Percentiles rank a stretch among this genome's conserved stretches.
These are phyloP conservation scores for Hypsizygus ulmarius DNA, from an alignment of 1,284 basidiomycete genomes.

Conservation along the genomic window DNA sequence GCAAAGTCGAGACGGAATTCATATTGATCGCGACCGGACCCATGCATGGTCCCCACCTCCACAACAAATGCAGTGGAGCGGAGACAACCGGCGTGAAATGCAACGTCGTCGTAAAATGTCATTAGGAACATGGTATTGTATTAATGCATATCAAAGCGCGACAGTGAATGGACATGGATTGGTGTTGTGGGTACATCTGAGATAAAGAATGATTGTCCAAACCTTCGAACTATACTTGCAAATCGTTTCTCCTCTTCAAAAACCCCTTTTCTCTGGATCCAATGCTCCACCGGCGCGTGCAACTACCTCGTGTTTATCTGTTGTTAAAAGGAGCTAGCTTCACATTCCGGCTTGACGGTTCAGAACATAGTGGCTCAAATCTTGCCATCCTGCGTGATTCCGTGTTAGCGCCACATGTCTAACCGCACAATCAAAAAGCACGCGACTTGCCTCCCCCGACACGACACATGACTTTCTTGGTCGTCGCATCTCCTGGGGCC, in stretches of 20 bases:
- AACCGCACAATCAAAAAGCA: slow-evolving; percentile 7
- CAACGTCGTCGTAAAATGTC: too few species aligned
- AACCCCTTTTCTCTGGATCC: slow-evolving; percentile 1
- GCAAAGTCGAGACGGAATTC: too few species aligned
- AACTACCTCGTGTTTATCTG: too few species aligned
- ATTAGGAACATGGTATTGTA: slow-evolving; percentile 7
- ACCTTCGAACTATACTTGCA: slow-evolving; percentile 11
- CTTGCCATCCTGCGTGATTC: slow-evolving; percentile 71
- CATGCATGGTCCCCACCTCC: background rate
- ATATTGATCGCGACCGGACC: background rate
- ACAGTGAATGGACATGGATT: slow-evolving; percentile 23
- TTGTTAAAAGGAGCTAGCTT: slow-evolving; percentile 9
- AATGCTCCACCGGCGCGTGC: too few species aligned
- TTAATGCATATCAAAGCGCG: slow-evolving; percentile 22
- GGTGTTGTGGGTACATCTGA: slow-evolving; percentile 21
- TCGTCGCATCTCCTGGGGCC: slow-evolving; percentile 44
- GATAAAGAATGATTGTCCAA: slow-evolving; percentile 11
- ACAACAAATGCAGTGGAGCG: background rate
- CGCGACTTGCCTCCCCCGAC: slow-evolving; percentile 71
- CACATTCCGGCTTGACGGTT: slow-evolving; percentile 64
- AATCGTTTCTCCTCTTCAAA: background rate
- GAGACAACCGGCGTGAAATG: background rate
- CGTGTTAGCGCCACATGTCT: slow-evolving; percentile 11
- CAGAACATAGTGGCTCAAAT: slow-evolving; percentile 75
- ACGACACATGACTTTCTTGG: slow-evolving; percentile 84